Evolutionary conservation across 768 basidiomycete species (phyloP).

Genomic region (Lentinula sp.): DNA sequence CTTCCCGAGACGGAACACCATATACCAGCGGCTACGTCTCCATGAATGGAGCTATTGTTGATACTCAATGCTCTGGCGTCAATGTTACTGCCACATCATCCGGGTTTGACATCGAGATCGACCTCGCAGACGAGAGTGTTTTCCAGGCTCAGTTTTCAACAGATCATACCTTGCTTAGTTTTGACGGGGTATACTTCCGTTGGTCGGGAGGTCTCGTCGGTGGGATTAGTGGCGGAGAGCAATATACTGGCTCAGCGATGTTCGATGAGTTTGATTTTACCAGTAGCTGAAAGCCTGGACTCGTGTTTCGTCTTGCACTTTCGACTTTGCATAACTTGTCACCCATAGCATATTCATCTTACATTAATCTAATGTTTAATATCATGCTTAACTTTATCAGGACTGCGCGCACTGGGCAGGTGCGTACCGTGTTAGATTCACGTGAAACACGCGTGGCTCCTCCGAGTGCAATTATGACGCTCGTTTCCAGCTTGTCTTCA

Average conservation of each 20-base stretch:
- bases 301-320: no score
- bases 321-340: no score
- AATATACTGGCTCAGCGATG: not conserved
- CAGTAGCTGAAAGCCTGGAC: not conserved
- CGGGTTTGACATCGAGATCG: slow-evolving; percentile 1
- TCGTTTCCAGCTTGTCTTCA: not conserved
- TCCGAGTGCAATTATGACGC: not conserved
- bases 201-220: not conserved
- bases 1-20: slow-evolving; percentile 7
- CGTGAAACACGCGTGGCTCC: not conserved
- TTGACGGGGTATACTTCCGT: not conserved
- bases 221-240: not conserved
- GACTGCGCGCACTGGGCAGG: no score
- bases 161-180: not conserved
- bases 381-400: no score
- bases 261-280: slow-evolving; percentile 3
- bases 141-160: slow-evolving; percentile 1
- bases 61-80: slow-evolving; percentile 19
- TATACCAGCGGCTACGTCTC: slow-evolving; percentile 11
- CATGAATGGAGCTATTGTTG: slow-evolving; percentile 6
- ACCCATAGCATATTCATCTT: no score
- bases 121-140: not conserved
- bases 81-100: not conserved
- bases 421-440: not conserved
- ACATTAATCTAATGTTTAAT: no score